These are phyloP conservation scores for Fusarium denticulatum DNA, from an alignment of 2,329 filamentous ascomycete species.

Conservation along the genomic window DNA sequence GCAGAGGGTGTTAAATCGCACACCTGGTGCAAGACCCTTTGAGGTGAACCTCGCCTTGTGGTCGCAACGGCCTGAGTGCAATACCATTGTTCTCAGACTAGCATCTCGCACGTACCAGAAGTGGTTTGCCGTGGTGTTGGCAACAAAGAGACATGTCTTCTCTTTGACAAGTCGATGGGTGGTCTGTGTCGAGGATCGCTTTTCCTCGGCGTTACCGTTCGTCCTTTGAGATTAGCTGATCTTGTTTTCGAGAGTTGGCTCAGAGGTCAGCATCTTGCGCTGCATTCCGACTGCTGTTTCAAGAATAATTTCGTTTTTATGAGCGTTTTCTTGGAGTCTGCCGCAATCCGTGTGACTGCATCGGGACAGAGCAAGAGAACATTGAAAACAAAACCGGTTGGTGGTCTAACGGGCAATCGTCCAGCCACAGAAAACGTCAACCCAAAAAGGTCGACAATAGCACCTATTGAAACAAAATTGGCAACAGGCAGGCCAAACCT, in stretches of 20 bases:
- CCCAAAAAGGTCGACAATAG: constrained; percentile 32
- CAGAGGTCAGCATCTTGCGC: background rate
- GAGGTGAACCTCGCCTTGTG: background rate
- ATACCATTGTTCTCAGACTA: constrained; percentile 25
- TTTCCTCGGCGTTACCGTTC: constrained; percentile 7
- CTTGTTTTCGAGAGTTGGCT: background rate
- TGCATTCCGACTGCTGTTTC: background rate
- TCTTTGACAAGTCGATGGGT: constrained; percentile 17
- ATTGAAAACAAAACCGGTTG: background rate
- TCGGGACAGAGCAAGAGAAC: background rate
- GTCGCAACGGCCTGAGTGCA: background rate
- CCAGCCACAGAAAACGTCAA: background rate
- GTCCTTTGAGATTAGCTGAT: background rate
- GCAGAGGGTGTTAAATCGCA: constrained; percentile 21
- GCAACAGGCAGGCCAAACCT: background rate
- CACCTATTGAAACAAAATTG: constrained; percentile 22
- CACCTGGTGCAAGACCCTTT: background rate
- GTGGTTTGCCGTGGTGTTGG: background rate
- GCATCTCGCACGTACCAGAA: background rate
- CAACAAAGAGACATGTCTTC: constrained; percentile 20
- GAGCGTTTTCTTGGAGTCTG: background rate
- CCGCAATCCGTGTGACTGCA: background rate
- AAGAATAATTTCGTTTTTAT: background rate
- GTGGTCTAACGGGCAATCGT: background rate
- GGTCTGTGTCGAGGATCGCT: constrained; percentile 14